Base-by-base conservation (phyloP, 164 flowering plant genomes). In the Liquidambar formosana region DNA sequence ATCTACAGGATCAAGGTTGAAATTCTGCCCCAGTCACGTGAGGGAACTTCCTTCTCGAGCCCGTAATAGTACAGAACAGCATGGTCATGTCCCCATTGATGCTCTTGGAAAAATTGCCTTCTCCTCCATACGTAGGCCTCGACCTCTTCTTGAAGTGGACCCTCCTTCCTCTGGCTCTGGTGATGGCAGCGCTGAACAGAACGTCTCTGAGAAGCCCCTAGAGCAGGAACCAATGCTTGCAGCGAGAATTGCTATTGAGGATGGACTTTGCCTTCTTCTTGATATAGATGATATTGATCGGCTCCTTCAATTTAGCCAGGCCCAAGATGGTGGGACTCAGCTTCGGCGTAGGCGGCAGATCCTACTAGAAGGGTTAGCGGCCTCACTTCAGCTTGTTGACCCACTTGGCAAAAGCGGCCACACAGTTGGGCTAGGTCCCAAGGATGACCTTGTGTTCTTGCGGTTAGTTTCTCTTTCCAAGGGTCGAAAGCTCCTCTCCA, bases 191-290 rank as follows among this genome's bases (percentile, higher is more conserved):
- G 27, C 66, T 54, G 96, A 90, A 43, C 91, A 85, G 64, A 80
- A 82, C 65, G 68, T 71, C 11, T 45, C 85, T 33, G 93, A 90
- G 76, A 90, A 80, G 82, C 93, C 99, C 28, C 80, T 94, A 63
- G 99, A 92, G 64, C 88, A 94, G 76, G 99, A 94, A 69, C 99
- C 99, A 5, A 85, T 94, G 97, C 88, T 94, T 67, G 99, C 97
- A 43, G 97, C 99, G 47, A 84, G 97, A 74, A 82, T 92, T 28
- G 73, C 92, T 5, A 82, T 92, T 57, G 99, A 94, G 78, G 97
- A 94, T 82, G 86, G 96, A 21, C 77, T 92, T 13, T 84, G 85
- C 64, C 84, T 91, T 65, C 93, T 94, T 57, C 94, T 94, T 70
- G 97, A 94, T 62, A 83, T 94, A 2, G 99, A 94, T 67, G 99